Base-by-base conservation (phyloP, 176 grass and related monocot genomes). In the Avena insularis region DNA sequence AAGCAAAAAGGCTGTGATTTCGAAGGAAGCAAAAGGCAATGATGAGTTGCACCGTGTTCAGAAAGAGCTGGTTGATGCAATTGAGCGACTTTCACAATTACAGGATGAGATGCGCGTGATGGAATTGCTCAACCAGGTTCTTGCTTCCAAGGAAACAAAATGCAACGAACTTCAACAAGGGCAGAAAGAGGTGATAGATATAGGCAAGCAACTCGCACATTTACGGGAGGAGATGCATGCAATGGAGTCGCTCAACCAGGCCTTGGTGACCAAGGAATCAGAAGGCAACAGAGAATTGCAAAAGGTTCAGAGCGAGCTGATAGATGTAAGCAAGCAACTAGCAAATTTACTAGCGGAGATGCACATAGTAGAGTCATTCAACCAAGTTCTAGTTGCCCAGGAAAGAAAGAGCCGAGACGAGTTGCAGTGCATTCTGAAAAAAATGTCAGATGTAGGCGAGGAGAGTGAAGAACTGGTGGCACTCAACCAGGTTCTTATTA, bases 91-190 rank as follows among this genome's bases (percentile, higher is more conserved):
- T 6, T 29, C 62, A 65, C 62, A 65, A 29, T 65, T 31, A 65
- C 62, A 65, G 62, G 61, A 64, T 29, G 61, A 64, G 61, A 29
- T 64, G 61, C 61, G 11, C 23, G 2, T 63, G 23, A 64, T 47
- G 70, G 40, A 73, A 19, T 73, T 46, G 45, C 70, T 73, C n/a
- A 23, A 73, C 70, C 70, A 73, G 19, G 43, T 11, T 73, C 70
- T 14, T 45, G 45, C 40, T 73, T 47, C 43, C 43, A n/a, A 72
- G 19, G 68, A 71, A 71, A 6, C 17, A 43, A 45, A 71, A 45
- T 20, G 19, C 68, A n/a, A 46, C 69, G 9, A 46, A 72, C 20
- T 72, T 45, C 38, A n/a, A 45, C 38, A n/a, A 72, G n/a, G 19
- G 20, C 69, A 46, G 38, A 45, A 46, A n/a, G 40, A 72, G 9